Evolutionary conservation across 2,329 filamentous ascomycete species (phyloP).

Genomic region (Kalaharituber pfeilii): DNA sequence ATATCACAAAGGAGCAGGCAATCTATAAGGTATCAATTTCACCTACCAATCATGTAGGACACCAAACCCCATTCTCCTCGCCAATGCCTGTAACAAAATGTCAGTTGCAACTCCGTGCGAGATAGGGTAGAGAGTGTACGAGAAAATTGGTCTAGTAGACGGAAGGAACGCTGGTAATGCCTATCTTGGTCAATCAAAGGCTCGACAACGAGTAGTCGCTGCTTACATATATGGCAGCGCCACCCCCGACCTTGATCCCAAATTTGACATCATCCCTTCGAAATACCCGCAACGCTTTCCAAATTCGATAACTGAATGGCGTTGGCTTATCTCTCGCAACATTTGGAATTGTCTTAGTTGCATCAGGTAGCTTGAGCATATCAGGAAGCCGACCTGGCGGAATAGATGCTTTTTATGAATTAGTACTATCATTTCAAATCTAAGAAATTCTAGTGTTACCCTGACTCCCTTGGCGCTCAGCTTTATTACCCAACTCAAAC

Average conservation of each 20-base stretch:
- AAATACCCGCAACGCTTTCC: constrained; percentile 39
- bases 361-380: constrained; percentile 2
- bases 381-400: not conserved
- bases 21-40: no score
- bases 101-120: constrained; percentile 24
- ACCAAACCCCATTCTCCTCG: constrained; percentile 91
- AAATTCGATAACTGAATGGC: constrained; percentile 30
- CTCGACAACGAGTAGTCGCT: no score
- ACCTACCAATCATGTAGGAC: constrained; percentile 51
- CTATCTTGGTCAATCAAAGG: no score
- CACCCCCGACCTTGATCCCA: constrained; percentile 81
- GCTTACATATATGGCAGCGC: constrained; percentile 40
- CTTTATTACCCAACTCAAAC: constrained; percentile 11
- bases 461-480: constrained; percentile 21
- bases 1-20: constrained; percentile 36
- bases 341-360: constrained; percentile 17
- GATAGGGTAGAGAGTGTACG: constrained; percentile 1
- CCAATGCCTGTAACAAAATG: constrained; percentile 41
- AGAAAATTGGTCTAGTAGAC: constrained; percentile 58
- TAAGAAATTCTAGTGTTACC: constrained; percentile 18
- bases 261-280: constrained; percentile 54
- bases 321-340: constrained; percentile 12
- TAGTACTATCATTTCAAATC: not conserved
- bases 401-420: not conserved
- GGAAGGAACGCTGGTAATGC: constrained; percentile 76